Evolutionary conservation across 176 grass and related monocot species (phyloP).

Genomic region (Pontederia paniculata): DNA sequence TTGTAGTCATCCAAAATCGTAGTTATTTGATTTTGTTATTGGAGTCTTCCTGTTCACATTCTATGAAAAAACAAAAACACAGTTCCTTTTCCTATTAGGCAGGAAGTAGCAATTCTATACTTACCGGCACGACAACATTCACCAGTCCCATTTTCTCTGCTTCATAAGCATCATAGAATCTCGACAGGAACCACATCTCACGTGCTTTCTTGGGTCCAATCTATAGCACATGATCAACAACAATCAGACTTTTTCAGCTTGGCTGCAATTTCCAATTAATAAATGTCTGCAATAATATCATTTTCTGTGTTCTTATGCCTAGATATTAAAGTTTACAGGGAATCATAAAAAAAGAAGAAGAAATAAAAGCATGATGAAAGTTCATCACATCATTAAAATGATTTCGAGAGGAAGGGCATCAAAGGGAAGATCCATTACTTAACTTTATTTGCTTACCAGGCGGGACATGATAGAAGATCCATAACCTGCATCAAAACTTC

Average conservation of each 20-base stretch:
- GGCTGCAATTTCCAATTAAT: not conserved
- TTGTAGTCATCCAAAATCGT: too few species aligned
- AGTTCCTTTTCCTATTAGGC: not conserved
- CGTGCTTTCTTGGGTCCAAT: conserved; percentile 78
- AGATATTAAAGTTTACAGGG: too few species aligned
- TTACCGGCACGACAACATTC: conserved; percentile 80
- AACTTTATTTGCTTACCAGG: conserved; percentile 39
- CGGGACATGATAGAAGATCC: conserved; percentile 91
- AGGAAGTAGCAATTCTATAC: not conserved
- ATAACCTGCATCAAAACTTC: conserved; percentile 97
- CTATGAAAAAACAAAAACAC: not conserved
- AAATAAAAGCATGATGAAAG: too few species aligned
- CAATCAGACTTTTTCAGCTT: not conserved
- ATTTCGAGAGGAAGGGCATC: not conserved
- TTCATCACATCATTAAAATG: not conserved
- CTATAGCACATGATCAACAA: conserved; percentile 17
- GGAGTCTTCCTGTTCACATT: not conserved
- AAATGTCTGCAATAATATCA: too few species aligned
- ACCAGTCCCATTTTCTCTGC: conserved; percentile 90
- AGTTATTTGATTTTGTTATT: not conserved
- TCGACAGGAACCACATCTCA: conserved; percentile 87
- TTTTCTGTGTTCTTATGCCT: too few species aligned
- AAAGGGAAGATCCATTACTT: not conserved
- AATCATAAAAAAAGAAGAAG: too few species aligned
- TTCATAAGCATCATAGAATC: conserved; percentile 70